Base-by-base conservation (phyloP, 2,329 filamentous ascomycete species). In the Colletotrichum higginsianum region DNA sequence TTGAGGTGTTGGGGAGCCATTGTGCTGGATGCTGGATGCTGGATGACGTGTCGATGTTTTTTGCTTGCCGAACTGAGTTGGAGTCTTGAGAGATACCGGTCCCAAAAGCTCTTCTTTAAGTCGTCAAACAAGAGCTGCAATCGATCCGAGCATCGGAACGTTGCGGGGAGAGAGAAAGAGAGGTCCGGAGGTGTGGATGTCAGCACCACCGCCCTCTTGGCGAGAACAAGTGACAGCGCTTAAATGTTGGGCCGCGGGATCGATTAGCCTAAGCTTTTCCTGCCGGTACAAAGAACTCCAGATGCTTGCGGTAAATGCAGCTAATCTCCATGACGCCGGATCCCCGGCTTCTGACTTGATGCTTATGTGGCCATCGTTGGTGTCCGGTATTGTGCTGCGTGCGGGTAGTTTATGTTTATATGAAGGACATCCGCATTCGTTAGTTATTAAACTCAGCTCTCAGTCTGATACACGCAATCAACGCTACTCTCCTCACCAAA, bases 1-100 rank as follows among this genome's bases (percentile, higher is more conserved):
- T 68, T 68, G 35, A 73, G 61, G 18, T 63, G 15, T 11, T 69
- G 66, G 13, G 56, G 26, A 62, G 71, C 21, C 55, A 72, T 70
- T 47, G 21, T 66, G 26, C 9, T 6, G 16, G 47, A 21, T 15
- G 15, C 6, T n/a, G 26, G 26, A 26, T 26, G 26, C 26, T 26
- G 26, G 26, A 30, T 30, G 30, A 30, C 9, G 30, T 30, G 30
- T 30, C 7, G 30, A 5, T 1, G 35, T 21, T 35, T 35, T 21
- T 23, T 30, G 18, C 5, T 42, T 64, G 16, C n/a, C 15, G 6
- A 18, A 15, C 2, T 21, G 16, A 15, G 8, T 35, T 15, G 7
- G 35, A 23, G 15, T 11, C 13, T 4, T 7, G 16, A 15, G 6
- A 7, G 15, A 8, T 8, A 11, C 30, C 16, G 38, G 21, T 4